Evolutionary conservation across 225 moss, liverwort and hornwort genomes (phyloP).

Genomic region (Lunularia cruciata): DNA sequence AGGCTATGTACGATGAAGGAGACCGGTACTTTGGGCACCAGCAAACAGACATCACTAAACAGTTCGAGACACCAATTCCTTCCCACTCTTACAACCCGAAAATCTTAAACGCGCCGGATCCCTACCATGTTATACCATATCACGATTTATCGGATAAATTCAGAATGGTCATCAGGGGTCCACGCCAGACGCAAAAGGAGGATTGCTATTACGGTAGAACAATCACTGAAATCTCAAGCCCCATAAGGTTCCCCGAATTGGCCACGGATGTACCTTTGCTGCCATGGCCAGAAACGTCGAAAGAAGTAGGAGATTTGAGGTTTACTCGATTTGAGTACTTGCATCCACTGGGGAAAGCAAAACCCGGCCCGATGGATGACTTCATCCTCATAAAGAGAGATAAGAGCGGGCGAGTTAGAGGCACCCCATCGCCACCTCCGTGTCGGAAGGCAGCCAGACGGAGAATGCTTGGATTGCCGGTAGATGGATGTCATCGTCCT

Average conservation of each 20-base stretch:
- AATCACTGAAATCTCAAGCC: conserved; percentile 27
- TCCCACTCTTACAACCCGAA: conserved; percentile 21
- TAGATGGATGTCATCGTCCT: conserved; percentile 18
- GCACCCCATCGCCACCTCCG: not conserved
- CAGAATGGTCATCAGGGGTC: conserved; percentile 5
- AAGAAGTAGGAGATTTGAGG: conserved; percentile 18
- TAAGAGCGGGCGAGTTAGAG: conserved; percentile 9
- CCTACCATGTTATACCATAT: conserved; percentile 27
- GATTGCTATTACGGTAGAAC: conserved; percentile 17
- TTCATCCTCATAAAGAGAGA: conserved; percentile 21
- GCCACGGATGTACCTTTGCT: conserved; percentile 2
- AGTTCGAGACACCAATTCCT: conserved; percentile 16
- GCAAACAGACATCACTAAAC: conserved; percentile 23
- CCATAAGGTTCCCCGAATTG: conserved; percentile 2
- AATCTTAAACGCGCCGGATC: conserved; percentile 18
- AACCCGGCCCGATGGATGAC: conserved; percentile 32
- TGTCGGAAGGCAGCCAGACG: conserved; percentile 6
- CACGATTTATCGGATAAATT: conserved; percentile 36
- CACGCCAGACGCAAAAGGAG: not conserved
- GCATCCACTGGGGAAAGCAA: conserved; percentile 23
- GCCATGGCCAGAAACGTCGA: conserved; percentile 22
- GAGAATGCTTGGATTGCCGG: conserved; percentile 19
- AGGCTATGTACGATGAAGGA: not conserved
- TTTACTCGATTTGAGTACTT: conserved; percentile 29
- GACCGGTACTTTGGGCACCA: conserved; percentile 31